Conservation (phyloP, 83 land plant species). For the Picea engelmannii region DNA sequence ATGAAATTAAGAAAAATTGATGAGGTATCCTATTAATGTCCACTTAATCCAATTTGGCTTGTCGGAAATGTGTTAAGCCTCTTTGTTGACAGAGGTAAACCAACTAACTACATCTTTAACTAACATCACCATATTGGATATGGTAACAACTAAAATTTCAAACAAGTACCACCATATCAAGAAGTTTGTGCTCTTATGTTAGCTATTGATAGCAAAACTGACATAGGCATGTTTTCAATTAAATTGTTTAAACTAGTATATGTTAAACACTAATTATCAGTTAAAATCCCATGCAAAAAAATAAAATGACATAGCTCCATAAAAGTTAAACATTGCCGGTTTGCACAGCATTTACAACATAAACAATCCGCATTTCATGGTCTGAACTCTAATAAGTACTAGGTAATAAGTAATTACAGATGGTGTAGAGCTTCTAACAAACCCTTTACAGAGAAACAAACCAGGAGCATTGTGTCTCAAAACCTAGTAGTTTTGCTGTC, state of each 20-base stretch:
- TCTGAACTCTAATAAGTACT: neutral
- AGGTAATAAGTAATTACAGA: constrained; percentile 9
- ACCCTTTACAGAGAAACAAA: constrained; percentile 8
- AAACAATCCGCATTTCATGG: constrained; percentile 1
- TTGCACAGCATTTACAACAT: constrained; percentile 1
- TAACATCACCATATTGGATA: too few relatives aligned
- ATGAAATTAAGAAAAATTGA: too few relatives aligned
- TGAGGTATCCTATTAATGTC: too few relatives aligned
- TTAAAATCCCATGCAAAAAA: neutral
- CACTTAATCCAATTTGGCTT: too few relatives aligned
- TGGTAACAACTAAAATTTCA: too few relatives aligned
- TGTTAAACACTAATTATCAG: neutral
- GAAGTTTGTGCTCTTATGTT: too few relatives aligned
- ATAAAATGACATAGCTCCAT: neutral
- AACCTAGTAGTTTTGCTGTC: neutral
- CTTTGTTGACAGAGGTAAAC: too few relatives aligned
- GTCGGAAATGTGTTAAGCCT: too few relatives aligned
- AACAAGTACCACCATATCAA: too few relatives aligned
- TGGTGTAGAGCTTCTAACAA: neutral
- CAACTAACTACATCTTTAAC: too few relatives aligned
- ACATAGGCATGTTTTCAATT: neutral
- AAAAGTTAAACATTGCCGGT: neutral
- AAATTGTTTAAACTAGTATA: neutral
- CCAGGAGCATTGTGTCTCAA: constrained; percentile 4
- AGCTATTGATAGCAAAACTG: too few relatives aligned